These are phyloP conservation scores for Cyclospora cayetanensis DNA, from an alignment of 169 alveolate genomes.

Conservation along the genomic window DNA sequence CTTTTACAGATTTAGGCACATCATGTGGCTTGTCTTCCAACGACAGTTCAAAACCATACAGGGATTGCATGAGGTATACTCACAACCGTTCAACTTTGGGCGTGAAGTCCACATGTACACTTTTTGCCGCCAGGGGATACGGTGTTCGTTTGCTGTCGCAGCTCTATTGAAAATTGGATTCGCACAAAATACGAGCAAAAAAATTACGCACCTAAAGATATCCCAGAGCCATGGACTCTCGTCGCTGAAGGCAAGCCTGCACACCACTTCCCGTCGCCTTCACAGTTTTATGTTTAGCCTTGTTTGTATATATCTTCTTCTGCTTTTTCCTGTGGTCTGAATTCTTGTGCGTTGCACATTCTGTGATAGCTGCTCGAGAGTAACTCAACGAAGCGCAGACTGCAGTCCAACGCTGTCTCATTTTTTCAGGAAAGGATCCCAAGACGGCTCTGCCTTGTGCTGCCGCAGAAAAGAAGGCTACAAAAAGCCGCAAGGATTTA, in stretches of 20 bases:
- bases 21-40: no score
- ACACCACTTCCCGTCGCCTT: background rate
- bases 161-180: constrained; percentile 65
- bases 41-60: no score
- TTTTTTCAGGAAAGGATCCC: background rate
- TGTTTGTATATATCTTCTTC: background rate
- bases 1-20: no score
- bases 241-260: constrained; percentile 24
- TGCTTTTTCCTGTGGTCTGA: no score
- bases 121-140: background rate
- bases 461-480: background rate
- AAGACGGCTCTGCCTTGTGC: background rate
- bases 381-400: no score
- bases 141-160: background rate
- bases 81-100: background rate
- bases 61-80: no score
- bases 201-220: constrained; percentile 26
- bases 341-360: no score
- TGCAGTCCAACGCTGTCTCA: background rate
- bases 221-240: constrained; percentile 59
- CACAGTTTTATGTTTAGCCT: background rate
- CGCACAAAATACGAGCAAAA: constrained; percentile 63
- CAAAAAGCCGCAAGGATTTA: background rate
- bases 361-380: no score
- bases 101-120: no score